These are phyloP conservation scores for Geranium rotundifolium DNA, from an alignment of 345 rosid species.

Conservation along the genomic window DNA sequence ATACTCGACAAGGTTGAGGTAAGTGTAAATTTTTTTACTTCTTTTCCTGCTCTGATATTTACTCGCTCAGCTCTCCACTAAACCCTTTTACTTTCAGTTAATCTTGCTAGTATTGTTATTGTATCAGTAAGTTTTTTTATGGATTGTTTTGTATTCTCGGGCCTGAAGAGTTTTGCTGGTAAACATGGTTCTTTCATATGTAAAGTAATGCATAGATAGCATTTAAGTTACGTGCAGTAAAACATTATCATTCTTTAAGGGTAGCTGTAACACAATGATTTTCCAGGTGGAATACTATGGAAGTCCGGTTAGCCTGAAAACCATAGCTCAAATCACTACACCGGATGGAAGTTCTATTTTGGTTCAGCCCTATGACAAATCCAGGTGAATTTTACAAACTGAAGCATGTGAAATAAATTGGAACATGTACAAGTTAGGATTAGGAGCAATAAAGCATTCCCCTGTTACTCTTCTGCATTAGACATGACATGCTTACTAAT, in stretches of 20 bases:
- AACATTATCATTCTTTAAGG: constrained; percentile 2
- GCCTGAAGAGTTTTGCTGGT: background rate
- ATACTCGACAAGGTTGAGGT: constrained; percentile 81
- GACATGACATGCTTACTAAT: background rate
- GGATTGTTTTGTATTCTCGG: background rate
- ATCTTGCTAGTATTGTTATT: background rate
- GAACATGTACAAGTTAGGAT: background rate
- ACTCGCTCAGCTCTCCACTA: background rate
- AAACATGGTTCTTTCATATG: too few species aligned
- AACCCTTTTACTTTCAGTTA: background rate
- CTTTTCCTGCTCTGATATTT: background rate
- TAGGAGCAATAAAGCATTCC: background rate
- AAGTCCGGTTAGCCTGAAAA: constrained; percentile 81
- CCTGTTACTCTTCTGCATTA: background rate
- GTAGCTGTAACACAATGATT: constrained; percentile 5
- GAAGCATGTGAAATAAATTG: constrained; percentile 3
- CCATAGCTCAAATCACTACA: constrained; percentile 80
- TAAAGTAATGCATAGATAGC: background rate
- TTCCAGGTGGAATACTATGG: constrained; percentile 88
- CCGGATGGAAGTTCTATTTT: constrained; percentile 87
- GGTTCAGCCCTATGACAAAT: constrained; percentile 90
- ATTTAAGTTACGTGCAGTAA: background rate
- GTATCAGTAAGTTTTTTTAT: background rate
- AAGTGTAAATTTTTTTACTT: background rate
- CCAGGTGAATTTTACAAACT: constrained; percentile 40